Conservation (phyloP, 495 filamentous ascomycete species). For the Penicillium malachiteum region DNA sequence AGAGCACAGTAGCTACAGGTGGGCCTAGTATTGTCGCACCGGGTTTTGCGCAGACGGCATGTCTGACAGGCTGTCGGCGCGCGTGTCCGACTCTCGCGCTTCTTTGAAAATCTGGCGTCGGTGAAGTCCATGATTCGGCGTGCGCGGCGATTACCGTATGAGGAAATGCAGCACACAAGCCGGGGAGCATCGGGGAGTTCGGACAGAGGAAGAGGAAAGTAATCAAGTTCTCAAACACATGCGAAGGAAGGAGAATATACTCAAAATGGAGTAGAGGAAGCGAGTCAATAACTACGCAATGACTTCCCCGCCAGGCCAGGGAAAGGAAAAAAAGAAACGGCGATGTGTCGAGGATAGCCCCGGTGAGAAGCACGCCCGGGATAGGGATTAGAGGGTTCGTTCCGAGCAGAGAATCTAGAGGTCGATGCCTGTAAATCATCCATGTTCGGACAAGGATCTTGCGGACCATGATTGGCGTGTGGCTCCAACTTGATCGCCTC, state of each 20-base stretch:
- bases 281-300: not conserved
- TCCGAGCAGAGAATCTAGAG: slow-evolving; percentile 6
- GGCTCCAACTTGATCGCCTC: not conserved
- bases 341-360: not conserved
- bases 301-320: not conserved
- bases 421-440: not conserved
- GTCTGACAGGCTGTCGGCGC: slow-evolving; percentile 32
- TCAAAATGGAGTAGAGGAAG: slow-evolving; percentile 5
- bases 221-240: slow-evolving; percentile 14
- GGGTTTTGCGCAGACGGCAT: slow-evolving; percentile 30
- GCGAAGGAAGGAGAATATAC: slow-evolving; percentile 5
- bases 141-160: not conserved
- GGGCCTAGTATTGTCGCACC: slow-evolving; percentile 30
- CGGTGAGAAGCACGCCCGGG: slow-evolving; percentile 3
- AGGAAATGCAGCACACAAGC: not conserved
- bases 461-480: slow-evolving; percentile 1
- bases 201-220: not conserved
- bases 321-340: slow-evolving; percentile 19
- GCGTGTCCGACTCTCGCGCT: slow-evolving; percentile 29
- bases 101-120: slow-evolving; percentile 15
- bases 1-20: slow-evolving; percentile 28
- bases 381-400: slow-evolving; percentile 3
- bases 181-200: slow-evolving; percentile 24
- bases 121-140: slow-evolving; percentile 16
- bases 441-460: not conserved